Evolutionary conservation across 371 early-diverging fungal species (phyloP), one percentile per base, ranked within the genome.

Genomic region (Gilbertella persicaria): DNA sequence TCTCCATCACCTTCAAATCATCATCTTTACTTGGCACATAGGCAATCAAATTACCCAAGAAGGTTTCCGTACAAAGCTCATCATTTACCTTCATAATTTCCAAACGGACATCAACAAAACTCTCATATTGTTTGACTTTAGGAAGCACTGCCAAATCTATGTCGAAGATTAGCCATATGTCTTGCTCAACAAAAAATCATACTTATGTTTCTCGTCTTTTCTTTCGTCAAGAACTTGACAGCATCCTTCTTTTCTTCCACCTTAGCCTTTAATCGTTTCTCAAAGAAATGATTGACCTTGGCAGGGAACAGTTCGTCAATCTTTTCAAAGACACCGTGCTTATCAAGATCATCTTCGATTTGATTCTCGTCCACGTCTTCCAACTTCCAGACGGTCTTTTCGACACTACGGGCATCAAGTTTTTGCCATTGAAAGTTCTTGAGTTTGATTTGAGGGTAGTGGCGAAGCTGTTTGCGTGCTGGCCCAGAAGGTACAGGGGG

Each of bases 391-490:
- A 76, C 55, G 0, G 77, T 76, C 17, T 76, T 70, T 4, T 73
- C 65, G 2, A 70, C 62, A 16, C 53, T 40, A 14, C 65, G 61
- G 4, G 64, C 64, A 47, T 76, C 77, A 23, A 76, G 39, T 35
- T 76, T 76, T 45, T 76, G 73, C 73, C 73, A 73, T 45, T 76
- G 77, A 0, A 76, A 48, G 52, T 72, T 67, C 45, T 73, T 70
- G n/a, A 76, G 58, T 24, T 76, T 70, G 8, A 71, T 51, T 40
- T 71, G 60, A 28, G 76, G 76, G 45, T 71, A 71, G 30, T 75
- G 76, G 1, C 66, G 54, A 20, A 75, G 45, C 35, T 69, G 60
- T 45, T 75, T 75, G 17, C 76, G 76, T 6, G 50, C 14, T 5
- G 69, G 73, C 1, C 67, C 69, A 16, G 28, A 23, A 9, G 69